A percentile compares a stretch with the other conserved stretches of the same genome.
phyloP scores from a whole-genome alignment of 805 yeast genomes.

The Suhomyces faveliae region DNA sequence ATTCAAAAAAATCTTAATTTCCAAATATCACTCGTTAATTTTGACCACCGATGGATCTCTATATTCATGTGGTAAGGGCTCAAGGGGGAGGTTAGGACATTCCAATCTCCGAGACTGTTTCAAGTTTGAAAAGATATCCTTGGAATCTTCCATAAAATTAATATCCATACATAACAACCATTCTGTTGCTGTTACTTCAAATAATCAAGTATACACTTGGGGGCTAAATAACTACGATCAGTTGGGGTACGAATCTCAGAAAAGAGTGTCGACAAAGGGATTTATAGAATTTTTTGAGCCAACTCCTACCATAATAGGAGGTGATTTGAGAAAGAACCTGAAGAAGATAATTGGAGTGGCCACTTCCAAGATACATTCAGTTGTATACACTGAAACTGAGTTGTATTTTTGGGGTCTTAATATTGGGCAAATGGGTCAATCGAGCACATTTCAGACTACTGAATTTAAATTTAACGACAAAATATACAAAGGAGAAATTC shows the following conservation, averaged over 20 bases:
- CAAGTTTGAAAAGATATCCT: slow-evolving; percentile 45
- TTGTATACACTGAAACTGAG: slow-evolving; percentile 51
- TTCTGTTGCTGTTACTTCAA: slow-evolving; percentile 52
- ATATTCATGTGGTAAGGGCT: slow-evolving; percentile 63
- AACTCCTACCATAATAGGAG: slow-evolving; percentile 41
- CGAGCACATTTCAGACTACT: slow-evolving; percentile 14
- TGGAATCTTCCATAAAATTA: slow-evolving; percentile 23
- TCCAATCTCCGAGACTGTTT: slow-evolving; percentile 39
- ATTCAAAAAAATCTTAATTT: slow-evolving; percentile 47
- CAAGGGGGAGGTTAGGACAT: slow-evolving; percentile 72
- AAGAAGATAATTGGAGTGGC: slow-evolving; percentile 44
- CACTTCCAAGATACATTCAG: slow-evolving; percentile 69
- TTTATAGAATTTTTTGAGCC: slow-evolving; percentile 30
- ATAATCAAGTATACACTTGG: slow-evolving; percentile 69
- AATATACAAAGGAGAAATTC: slow-evolving; percentile 36
- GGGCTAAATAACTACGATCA: slow-evolving; percentile 72
- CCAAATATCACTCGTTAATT: slow-evolving; percentile 65
- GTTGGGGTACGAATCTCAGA: slow-evolving; percentile 45
- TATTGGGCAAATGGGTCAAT: slow-evolving; percentile 75
- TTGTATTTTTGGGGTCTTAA: slow-evolving; percentile 75
- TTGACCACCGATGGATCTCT: slow-evolving; percentile 56
- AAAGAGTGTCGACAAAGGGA: slow-evolving; percentile 17
- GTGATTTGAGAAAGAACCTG: slow-evolving; percentile 40
- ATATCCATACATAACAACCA: slow-evolving; percentile 66
- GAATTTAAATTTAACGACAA: slow-evolving; percentile 32